These are phyloP conservation scores for Trichosanthes truncata DNA, from an alignment of 306 rosid genomes.

Conservation along the genomic window DNA sequence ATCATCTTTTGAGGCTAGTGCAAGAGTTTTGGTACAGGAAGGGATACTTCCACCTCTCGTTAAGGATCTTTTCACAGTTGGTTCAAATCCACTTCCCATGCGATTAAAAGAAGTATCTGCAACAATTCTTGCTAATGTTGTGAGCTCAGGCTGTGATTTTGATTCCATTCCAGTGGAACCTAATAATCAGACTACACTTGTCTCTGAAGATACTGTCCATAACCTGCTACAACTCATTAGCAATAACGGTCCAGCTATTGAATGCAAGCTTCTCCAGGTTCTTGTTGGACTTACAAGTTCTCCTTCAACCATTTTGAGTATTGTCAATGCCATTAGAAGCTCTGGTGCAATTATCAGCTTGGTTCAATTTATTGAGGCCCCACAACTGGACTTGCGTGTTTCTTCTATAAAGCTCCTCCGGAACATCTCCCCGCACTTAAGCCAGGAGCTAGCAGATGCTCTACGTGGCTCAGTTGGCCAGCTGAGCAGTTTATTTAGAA, in stretches of 20 bases:
- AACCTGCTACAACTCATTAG: conserved; percentile 89
- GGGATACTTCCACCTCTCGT: conserved; percentile 96
- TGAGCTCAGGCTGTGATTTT: conserved; percentile 69
- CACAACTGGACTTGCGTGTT: conserved; percentile 78
- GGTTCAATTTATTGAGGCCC: conserved; percentile 93
- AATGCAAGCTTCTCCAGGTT: conserved; percentile 92
- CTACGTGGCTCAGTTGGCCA: conserved; percentile 93
- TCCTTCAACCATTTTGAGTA: conserved; percentile 52
- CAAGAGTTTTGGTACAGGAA: conserved; percentile 76
- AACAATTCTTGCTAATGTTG: conserved; percentile 88
- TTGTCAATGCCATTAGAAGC: conserved; percentile 83
- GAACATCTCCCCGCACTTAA: conserved; percentile 73
- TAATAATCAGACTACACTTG: conserved; percentile 67
- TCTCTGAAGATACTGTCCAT: conserved; percentile 89
- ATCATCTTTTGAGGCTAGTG: conserved; percentile 80
- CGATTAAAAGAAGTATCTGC: conserved; percentile 88
- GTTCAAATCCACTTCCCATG: conserved; percentile 72
- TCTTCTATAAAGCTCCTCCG: conserved; percentile 82
- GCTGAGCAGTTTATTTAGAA: conserved; percentile 68
- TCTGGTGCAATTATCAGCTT: conserved; percentile 95
- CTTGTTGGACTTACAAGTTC: conserved; percentile 86
- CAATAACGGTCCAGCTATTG: conserved; percentile 97
- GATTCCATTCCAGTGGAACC: conserved; percentile 74
- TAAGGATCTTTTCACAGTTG: conserved; percentile 83
- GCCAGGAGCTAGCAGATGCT: conserved; percentile 94